These are phyloP conservation scores for Amauroascus verrucosus DNA, from an alignment of 2,329 filamentous ascomycete genomes.

Conservation along the genomic window DNA sequence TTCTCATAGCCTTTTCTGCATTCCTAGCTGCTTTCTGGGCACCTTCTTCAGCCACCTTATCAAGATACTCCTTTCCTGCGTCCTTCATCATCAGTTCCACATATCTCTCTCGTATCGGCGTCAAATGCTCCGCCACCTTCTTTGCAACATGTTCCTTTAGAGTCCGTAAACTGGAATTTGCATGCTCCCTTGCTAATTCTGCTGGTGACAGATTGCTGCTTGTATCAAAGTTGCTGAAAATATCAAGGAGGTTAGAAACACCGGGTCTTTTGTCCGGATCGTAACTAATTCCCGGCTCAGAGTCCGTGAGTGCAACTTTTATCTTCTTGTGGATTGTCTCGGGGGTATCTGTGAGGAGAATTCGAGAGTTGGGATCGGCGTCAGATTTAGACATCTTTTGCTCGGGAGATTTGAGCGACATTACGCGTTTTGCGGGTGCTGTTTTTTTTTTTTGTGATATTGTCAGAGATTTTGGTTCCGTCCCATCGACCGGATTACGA, in stretches of 20 bases:
- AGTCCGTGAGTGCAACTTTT: slow-evolving; percentile 66
- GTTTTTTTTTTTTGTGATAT: background rate
- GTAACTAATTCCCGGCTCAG: slow-evolving; percentile 55
- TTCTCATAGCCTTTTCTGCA: slow-evolving; percentile 15
- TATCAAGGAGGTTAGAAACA: slow-evolving; percentile 74
- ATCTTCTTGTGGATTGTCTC: slow-evolving; percentile 60
- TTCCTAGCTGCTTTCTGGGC: slow-evolving; percentile 14
- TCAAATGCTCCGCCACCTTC: slow-evolving; percentile 23
- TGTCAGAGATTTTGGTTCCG: background rate
- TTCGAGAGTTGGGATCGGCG: slow-evolving; percentile 58
- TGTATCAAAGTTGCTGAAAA: slow-evolving; percentile 59
- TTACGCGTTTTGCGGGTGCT: slow-evolving; percentile 75
- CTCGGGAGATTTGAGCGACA: slow-evolving; percentile 70
- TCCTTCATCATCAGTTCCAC: slow-evolving; percentile 13
- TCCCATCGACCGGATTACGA: background rate
- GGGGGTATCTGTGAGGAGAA: slow-evolving; percentile 65
- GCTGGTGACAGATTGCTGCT: slow-evolving; percentile 25
- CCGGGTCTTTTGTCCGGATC: slow-evolving; percentile 61
- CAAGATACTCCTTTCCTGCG: slow-evolving; percentile 8
- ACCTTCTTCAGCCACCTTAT: slow-evolving; percentile 14
- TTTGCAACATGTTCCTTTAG: slow-evolving; percentile 57
- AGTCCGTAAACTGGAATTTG: slow-evolving; percentile 41
- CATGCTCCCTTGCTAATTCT: slow-evolving; percentile 40
- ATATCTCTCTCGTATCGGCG: slow-evolving; percentile 27
- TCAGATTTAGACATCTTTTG: slow-evolving; percentile 95